Percentiles rank a stretch among this genome's conserved stretches.
Conservation (phyloP, 2,329 filamentous ascomycete genomes). For the Cytospora leucostoma region DNA sequence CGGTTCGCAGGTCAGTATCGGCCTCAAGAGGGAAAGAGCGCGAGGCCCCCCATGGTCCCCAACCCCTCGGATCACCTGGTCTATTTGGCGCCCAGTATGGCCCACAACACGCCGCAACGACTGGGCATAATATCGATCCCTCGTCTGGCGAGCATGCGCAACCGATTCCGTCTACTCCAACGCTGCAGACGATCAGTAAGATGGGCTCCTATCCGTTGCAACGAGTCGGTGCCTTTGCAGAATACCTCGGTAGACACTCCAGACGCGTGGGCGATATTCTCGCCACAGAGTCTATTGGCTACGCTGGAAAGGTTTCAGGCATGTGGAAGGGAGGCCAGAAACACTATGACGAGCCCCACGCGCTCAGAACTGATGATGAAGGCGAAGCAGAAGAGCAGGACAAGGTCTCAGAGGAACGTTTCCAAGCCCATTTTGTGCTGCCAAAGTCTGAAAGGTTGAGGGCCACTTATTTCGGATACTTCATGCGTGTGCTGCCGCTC, state of each 20-base stretch:
- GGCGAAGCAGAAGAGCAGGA: conserved; percentile 54
- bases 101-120: conserved; percentile 41
- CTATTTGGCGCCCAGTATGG: conserved; percentile 17
- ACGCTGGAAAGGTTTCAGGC: conserved; percentile 93
- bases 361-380: conserved; percentile 56
- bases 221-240: conserved; percentile 78
- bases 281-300: conserved; percentile 91
- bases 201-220: conserved; percentile 78
- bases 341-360: conserved; percentile 73
- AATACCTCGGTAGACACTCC: conserved; percentile 76
- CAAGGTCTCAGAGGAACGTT: conserved; percentile 69
- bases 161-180: conserved; percentile 42
- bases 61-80: conserved; percentile 3
- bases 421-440: conserved; percentile 88
- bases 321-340: conserved; percentile 93
- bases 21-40: conserved; percentile 35
- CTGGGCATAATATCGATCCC: conserved; percentile 40
- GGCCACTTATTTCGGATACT: conserved; percentile 87
- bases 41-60: conserved; percentile 19
- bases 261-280: conserved; percentile 80
- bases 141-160: conserved; percentile 32
- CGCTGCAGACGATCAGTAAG: conserved; percentile 55
- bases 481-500: conserved; percentile 85
- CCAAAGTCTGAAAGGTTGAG: conserved; percentile 79
- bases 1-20: conserved; percentile 57